Evolutionary conservation across 2,329 filamentous ascomycete genomes (phyloP).

Genomic region (Aschersonia sp.): DNA sequence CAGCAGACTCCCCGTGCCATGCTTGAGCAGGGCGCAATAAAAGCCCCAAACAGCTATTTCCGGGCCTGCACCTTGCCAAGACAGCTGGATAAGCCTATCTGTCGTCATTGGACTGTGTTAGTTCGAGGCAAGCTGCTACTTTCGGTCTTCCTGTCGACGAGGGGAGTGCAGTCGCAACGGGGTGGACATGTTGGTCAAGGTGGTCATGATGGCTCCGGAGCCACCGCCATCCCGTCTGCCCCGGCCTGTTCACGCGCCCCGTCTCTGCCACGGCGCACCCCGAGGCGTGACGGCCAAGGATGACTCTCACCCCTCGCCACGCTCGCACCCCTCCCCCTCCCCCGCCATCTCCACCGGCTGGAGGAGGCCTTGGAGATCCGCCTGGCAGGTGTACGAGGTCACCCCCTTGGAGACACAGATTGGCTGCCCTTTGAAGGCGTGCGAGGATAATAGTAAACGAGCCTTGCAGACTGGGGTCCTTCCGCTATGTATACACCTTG

Average conservation of each 20-base stretch:
- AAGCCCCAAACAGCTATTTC: constrained; percentile 4
- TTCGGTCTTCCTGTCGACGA: not conserved
- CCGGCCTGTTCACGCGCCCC: not conserved
- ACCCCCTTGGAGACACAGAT: not conserved
- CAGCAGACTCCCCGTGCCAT: not conserved
- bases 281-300: not conserved
- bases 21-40: not conserved
- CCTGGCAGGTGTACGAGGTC: not conserved
- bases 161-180: not conserved
- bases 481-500: not conserved
- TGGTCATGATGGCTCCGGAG: not conserved
- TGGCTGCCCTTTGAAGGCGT: constrained; percentile 1
- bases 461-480: not conserved
- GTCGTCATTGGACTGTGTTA: not conserved
- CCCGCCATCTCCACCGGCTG: not conserved
- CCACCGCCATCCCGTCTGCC: constrained; percentile 1
- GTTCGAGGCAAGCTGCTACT: not conserved
- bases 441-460: constrained; percentile 2
- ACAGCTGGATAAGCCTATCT: not conserved
- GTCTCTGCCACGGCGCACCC: not conserved
- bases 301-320: not conserved
- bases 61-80: not conserved
- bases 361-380: not conserved
- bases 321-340: constrained; percentile 1
- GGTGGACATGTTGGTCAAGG: not conserved